Evolutionary conservation across 1,139 yeast genomes (phyloP).

Genomic region (Kluyveromyces sp.): DNA sequence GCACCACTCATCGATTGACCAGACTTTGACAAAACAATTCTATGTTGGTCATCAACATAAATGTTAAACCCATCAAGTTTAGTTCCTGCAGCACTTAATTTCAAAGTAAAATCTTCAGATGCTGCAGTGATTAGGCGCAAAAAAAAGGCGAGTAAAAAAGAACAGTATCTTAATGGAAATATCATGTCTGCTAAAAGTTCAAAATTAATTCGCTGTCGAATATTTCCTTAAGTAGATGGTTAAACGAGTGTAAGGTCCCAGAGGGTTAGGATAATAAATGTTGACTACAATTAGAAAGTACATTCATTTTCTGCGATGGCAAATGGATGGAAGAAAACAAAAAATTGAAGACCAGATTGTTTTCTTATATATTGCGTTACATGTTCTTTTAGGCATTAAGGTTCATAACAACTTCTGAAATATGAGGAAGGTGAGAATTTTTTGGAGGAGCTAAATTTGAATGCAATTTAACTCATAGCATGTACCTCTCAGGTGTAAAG

Average conservation of each 20-base stretch:
- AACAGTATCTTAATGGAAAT: neutral
- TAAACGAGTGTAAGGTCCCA: too few relatives aligned
- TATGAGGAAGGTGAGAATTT: too few relatives aligned
- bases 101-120: neutral
- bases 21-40: neutral
- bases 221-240: neutral
- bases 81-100: conserved; percentile 1
- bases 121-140: neutral
- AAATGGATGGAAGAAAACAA: neutral
- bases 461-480: too few relatives aligned
- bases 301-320: neutral
- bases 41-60: neutral
- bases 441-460: too few relatives aligned
- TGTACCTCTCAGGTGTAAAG: too few relatives aligned
- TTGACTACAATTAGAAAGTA: too few relatives aligned
- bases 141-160: neutral
- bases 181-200: neutral
- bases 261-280: too few relatives aligned
- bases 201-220: neutral
- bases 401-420: too few relatives aligned
- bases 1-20: neutral
- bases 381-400: too few relatives aligned
- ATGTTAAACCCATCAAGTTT: neutral
- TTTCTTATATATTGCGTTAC: too few relatives aligned
- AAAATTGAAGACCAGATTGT: neutral